Percentiles rank a stretch among this genome's conserved stretches.
Evolutionary conservation across 192 early-diverging fungal species (phyloP).

Genomic region (Coemansia sp.): DNA sequence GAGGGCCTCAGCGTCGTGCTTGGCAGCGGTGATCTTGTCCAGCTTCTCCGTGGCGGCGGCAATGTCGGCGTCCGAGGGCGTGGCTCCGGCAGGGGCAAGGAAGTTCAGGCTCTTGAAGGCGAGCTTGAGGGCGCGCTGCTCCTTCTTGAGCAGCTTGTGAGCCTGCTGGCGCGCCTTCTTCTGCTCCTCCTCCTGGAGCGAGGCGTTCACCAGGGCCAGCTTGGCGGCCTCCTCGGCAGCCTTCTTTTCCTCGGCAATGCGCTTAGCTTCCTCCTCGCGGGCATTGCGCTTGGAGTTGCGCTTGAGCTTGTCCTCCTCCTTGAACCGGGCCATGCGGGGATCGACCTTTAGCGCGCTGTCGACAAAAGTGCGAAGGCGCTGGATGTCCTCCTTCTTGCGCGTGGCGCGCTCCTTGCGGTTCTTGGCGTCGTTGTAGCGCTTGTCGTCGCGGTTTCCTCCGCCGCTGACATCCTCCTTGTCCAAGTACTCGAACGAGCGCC

Average conservation of each 20-base stretch:
- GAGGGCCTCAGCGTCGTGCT: constrained; percentile 60
- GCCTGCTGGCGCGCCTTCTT: constrained; percentile 88
- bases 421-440: constrained; percentile 93
- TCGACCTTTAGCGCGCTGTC: constrained; percentile 84
- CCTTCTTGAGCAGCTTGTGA: constrained; percentile 89
- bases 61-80: constrained; percentile 62
- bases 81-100: constrained; percentile 61
- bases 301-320: constrained; percentile 86
- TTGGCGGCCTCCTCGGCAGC: constrained; percentile 60
- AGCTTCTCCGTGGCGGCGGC: constrained; percentile 75
- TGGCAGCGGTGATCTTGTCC: constrained; percentile 75
- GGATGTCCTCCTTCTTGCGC: constrained; percentile 98
- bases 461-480: constrained; percentile 96
- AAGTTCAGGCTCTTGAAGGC: constrained; percentile 80
- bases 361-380: constrained; percentile 82
- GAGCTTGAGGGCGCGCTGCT: constrained; percentile 86
- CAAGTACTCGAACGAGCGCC: constrained; percentile 96
- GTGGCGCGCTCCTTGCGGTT: constrained; percentile 91
- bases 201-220: constrained; percentile 62
- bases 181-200: constrained; percentile 68
- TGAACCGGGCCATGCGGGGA: constrained; percentile 90
- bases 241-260: constrained; percentile 55
- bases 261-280: constrained; percentile 70
- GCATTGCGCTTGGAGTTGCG: constrained; percentile 92
- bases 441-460: constrained; percentile 94